phyloP scores from a whole-genome alignment of 768 basidiomycete species.

The Lepiota brunneoincarnata region DNA sequence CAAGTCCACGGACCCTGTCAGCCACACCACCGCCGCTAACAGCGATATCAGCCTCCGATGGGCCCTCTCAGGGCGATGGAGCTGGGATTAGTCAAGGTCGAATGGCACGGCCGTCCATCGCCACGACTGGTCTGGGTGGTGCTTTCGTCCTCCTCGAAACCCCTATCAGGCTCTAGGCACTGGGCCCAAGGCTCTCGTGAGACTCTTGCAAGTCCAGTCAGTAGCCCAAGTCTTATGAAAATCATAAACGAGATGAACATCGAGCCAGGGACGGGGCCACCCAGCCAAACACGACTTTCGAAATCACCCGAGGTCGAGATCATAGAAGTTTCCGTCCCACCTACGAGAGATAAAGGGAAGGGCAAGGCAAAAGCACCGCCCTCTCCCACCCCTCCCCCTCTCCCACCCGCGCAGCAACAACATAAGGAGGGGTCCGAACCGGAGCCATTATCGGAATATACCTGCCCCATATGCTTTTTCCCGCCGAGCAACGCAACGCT shows the following conservation, averaged over 20 bases:
- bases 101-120: too few relatives aligned
- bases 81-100: not conserved
- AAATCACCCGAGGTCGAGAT: constrained; percentile 13
- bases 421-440: constrained; percentile 18
- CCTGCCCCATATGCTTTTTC: constrained; percentile 79
- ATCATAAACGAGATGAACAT: constrained; percentile 6
- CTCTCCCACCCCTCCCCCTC: constrained; percentile 9
- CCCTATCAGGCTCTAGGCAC: not conserved
- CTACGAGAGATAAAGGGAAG: constrained; percentile 6
- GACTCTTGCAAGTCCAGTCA: not conserved
- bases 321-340: constrained; percentile 11
- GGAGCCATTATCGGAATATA: constrained; percentile 56
- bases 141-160: not conserved
- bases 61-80: not conserved
- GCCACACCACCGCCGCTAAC: constrained; percentile 1
- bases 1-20: not conserved
- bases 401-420: constrained; percentile 7
- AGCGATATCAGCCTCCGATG: not conserved
- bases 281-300: constrained; percentile 5
- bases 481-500: constrained; percentile 73
- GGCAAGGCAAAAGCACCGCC: constrained; percentile 2
- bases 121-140: not conserved
- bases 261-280: not conserved
- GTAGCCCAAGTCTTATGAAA: constrained; percentile 2
- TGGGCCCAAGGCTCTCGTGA: not conserved